Evolutionary conservation across 208 protist species (phyloP).

Genomic region (Naegleria gruberi): DNA sequence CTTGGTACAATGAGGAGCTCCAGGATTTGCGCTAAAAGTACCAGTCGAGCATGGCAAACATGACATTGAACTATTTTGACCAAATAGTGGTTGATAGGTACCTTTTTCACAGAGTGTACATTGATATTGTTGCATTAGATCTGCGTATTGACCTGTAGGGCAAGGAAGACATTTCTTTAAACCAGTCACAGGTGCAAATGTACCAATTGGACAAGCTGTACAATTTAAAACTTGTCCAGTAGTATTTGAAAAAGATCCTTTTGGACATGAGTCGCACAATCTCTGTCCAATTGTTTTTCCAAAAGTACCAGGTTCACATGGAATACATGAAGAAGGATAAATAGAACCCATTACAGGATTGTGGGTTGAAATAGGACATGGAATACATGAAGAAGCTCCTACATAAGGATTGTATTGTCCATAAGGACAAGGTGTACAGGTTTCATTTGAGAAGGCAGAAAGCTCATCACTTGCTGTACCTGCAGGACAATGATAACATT

Average conservation of each 20-base stretch:
- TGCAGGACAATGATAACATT: neutral
- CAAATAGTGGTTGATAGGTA: neutral
- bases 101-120: neutral
- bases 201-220: neutral
- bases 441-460: neutral
- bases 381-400: neutral
- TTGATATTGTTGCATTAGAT: neutral
- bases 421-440: neutral
- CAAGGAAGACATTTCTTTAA: neutral
- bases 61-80: neutral
- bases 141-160: neutral
- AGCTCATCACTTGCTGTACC: neutral
- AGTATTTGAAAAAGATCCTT: neutral
- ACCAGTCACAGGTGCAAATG: neutral
- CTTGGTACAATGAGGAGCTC: neutral
- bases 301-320: neutral
- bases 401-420: neutral
- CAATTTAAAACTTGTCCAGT: neutral
- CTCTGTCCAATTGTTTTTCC: neutral
- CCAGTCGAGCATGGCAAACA: neutral
- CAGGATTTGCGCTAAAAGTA: neutral
- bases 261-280: neutral
- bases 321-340: neutral
- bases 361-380: neutral
- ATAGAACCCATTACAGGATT: neutral